Base-by-base conservation (phyloP, 352 stramenopile species). In the Peronospora belbahrii region DNA sequence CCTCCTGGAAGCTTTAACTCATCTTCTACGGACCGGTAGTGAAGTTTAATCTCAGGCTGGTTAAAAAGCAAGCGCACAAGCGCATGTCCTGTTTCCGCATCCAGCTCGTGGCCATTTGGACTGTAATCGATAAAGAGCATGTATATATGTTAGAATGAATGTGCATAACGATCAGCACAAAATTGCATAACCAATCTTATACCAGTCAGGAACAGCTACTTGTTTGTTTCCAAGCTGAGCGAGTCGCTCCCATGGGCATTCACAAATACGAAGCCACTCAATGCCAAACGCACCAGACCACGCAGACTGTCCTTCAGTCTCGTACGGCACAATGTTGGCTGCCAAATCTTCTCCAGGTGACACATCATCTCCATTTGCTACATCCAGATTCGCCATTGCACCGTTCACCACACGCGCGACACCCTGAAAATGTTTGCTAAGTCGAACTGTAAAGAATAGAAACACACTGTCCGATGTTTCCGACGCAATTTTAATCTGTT, bases 191-290 rank as follows among this genome's bases (percentile, higher is more conserved):
- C 35, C 13, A 36, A 15, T n/a, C 13, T 56, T 70, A 23, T 67
- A 88, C 74, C 67, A 77, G 35, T 89, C 63, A 30, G 62, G 57
- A 22, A 87, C 59, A 31, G 58, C 38, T 6, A 88, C 36, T 6
- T 72, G 60, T 45, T 88, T 82, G 54, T 87, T 81, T 24, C 88
- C 80, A 41, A 80, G 85, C 31, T 84, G 63, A 3, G 66, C 60
- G 4, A 91, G 60, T 2, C 76, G 74, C n/a, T 89, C 74, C 75
- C 79, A 94, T 6, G 83, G 83, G 59, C 80, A 91, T 42, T 94
- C 81, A 33, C 80, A 92, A 13, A 88, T 88, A n/a, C 77, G 74
- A 20, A 94, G 62, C 83, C 83, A 94, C 25, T 93, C 78, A 37
- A 94, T 56, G 18, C 59, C 54, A 57, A 94, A 91, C 0, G 64